Base-by-base conservation (phyloP, 2,329 filamentous ascomycete genomes). In the Colletotrichum noveboracense region DNA sequence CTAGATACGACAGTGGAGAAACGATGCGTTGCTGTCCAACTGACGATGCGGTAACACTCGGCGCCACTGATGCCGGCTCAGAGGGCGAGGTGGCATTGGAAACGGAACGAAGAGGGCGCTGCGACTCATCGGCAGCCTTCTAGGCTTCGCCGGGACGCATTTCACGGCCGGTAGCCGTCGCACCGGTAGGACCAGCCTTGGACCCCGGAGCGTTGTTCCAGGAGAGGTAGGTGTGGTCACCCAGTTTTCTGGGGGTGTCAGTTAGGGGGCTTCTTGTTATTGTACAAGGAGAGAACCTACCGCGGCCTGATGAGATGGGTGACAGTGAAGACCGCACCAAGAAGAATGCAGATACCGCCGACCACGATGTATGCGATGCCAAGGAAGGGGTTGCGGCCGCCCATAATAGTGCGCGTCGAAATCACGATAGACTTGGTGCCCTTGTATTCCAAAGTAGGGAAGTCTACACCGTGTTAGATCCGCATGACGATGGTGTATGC, bases 341-440 rank as follows among this genome's bases (percentile, higher is more conserved):
- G 91, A 32, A 98, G 83, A 79, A 99, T 94, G 87, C 97, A 99
- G 75, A 98, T 90, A 64, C 96, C 97, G 72, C 96, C 96, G 13
- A 99, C 95, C 18, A 98, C 95, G 32, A 98, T 90, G 85, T 98
- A 99, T 48, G 96, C 96, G 79, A 99, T 99, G 62, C 97, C 97
- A 67, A 98, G 91, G 89, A 98, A 98, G 30, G 95, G 94, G 84
- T 99, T 99, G 82, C 94, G 95, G 79, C 97, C 97, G 74, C 97
- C 97, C 90, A 99, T 96, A 76, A 98, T 94, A 18, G 95, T 98
- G 28, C 95, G 90, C 1, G 96, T 98, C 58, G 95, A 96, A 80
- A 98, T 93, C 70, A 98, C 89, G 76, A 98, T 93, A 43, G 94
- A 95, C 86, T 98, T 98, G 38, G 93, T 97, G 79, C 96, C 96